phyloP scores from a whole-genome alignment of 805 yeast species.

The Candida bentonensis region DNA sequence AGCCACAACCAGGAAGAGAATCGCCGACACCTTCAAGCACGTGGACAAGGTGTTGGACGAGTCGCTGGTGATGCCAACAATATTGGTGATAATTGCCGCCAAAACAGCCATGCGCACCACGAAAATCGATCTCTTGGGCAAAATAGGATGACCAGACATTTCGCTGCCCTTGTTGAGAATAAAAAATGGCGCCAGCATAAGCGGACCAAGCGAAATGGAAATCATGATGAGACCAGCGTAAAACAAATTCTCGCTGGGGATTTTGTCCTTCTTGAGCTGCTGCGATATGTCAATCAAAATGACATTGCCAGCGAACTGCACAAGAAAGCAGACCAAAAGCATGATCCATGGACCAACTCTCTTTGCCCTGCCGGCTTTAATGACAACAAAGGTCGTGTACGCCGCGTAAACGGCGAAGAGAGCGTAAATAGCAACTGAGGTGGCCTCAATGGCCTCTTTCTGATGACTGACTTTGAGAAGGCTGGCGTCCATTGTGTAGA shows the following conservation, averaged over 20 bases:
- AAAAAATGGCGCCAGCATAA: conserved; percentile 6
- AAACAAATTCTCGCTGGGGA: conserved; percentile 3
- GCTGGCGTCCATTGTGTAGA: too few relatives aligned
- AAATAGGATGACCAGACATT: neutral
- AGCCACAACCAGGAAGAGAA: conserved; percentile 3
- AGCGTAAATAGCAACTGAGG: neutral
- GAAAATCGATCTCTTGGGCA: neutral
- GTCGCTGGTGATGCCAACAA: conserved; percentile 5
- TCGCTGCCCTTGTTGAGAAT: conserved; percentile 3
- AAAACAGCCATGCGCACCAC: conserved; percentile 4
- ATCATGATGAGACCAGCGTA: conserved; percentile 5
- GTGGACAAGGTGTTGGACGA: neutral
- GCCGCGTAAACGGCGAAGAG: neutral
- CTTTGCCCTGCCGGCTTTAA: neutral
- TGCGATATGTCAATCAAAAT: neutral
- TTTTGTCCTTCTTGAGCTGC: neutral
- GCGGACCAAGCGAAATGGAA: conserved; percentile 7
- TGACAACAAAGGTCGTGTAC: neutral
- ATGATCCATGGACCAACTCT: neutral
- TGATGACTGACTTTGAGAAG: neutral
- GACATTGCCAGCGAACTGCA: neutral
- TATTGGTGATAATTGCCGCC: conserved; percentile 3
- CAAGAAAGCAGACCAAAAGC: neutral
- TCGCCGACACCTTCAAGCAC: conserved; percentile 4
- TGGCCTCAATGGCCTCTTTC: neutral